Base-by-base conservation (phyloP, 495 filamentous ascomycete genomes). In the Penicillium daleae region DNA sequence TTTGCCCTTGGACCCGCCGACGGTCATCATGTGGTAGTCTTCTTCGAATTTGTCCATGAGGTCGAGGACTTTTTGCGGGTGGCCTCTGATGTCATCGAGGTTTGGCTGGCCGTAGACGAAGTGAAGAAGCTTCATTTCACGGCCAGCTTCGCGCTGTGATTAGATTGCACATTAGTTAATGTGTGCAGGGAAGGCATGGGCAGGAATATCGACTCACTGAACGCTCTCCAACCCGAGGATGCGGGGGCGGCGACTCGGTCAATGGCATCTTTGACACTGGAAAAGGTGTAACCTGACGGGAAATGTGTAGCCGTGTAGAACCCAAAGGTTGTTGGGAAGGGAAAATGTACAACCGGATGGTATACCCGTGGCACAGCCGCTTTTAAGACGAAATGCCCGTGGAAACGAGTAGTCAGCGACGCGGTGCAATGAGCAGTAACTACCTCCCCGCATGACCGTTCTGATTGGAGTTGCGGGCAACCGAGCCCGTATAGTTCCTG, bases 41-140 rank as follows among this genome's bases (percentile, higher is more conserved):
- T 85, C 76, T 2, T 83, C 86, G 71, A 84, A 96, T 24, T 89
- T 84, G 65, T 95, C 89, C 66, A 96, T 93, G 4, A 84, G 83
- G 26, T 82, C 72, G 2, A 94, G 78, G 6, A 96, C 82, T 40
- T 77, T 82, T 7, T 78, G 62, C 0, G 91, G 90, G 42, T 85
- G 85, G n/a, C 83, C 84, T 21, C 86, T 80, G 55, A 93, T 80
- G 19, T 83, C 71, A 10, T 86, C 82, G 44, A 85, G 64, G 61
- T 85, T 74, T 1, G 86, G 82, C 44, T 85, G 84, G 44, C 62
- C 69, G 68, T 88, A 89, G 46, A 96, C 78, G 69, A 83, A 90
- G 52, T 89, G 83, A 2, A 94, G 80, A 0, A 93, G 82, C 54
- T 90, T 86, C 33, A 87, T 82, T 66, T 94, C 90, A n/a, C 88